Evolutionary conservation across 768 basidiomycete species (phyloP), one percentile per base, ranked within the genome.

Genomic region (Lepiota venenata): DNA sequence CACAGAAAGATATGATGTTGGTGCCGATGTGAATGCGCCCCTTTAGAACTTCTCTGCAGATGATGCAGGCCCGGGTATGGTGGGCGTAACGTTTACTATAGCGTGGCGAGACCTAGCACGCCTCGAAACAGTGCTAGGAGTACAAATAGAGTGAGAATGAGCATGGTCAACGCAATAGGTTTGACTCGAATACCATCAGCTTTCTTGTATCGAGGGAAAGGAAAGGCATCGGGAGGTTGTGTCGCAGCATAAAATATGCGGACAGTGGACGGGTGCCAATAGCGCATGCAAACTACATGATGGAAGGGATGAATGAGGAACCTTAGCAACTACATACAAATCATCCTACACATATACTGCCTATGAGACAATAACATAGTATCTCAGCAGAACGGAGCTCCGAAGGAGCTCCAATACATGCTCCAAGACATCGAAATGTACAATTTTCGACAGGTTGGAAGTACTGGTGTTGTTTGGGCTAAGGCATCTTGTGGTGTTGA

Each of bases 1-100:
- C 4, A 69, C 67, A 45, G 63, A 71, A 6, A 70, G 61, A 45
- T 71, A 70, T 3, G 68, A 70, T 46, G 69, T 65, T 2, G 69
- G 69, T 18, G 64, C 64, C 1, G 64, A 59, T 6, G 70, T 70
- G 56, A 71, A 71, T 5, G 66, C 70, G 1, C 66, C 69, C 4
- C 67, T 64, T 38, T 69, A 69, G 57, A 71, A 66, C 18, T 58
- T 54, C 51, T 68, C 66, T 7, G 58, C 60, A 1, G 69, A 67
- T 1, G 69, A 42, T 2, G 50, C 62, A n/a, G n/a, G n/a, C n/a
- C n/a, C n/a, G n/a, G 68, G 64, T 6, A 58, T 62, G 7, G 64
- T 66, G 11, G 62, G 61, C 5, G 64, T 64, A 11, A 58, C 16
- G 29, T 63, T 63, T 20, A 15, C n/a, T n/a, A 38, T 8, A 44